phyloP scores from a whole-genome alignment of 2,329 filamentous ascomycete species.

The Fusarium staphyleae region DNA sequence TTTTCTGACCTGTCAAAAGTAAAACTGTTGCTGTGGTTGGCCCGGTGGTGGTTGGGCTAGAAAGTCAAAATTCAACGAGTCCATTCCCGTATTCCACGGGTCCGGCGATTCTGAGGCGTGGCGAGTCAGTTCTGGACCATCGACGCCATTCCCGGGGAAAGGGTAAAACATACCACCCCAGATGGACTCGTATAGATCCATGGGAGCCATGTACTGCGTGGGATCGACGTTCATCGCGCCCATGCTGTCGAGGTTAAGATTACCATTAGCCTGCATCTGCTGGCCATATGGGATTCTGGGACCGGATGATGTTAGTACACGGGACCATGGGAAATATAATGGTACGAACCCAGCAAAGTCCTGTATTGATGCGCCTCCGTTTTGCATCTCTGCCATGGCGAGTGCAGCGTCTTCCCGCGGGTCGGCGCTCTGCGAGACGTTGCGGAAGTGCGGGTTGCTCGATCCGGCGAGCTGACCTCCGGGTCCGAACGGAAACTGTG shows the following conservation, averaged over 20 bases:
- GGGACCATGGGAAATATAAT: neutral
- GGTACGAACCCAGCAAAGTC: slow-evolving; percentile 53
- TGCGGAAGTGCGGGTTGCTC: slow-evolving; percentile 39
- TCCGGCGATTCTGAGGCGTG: slow-evolving; percentile 61
- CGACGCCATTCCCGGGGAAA: neutral
- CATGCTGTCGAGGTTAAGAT: slow-evolving; percentile 53
- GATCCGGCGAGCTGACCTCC: slow-evolving; percentile 34
- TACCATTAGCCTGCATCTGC: slow-evolving; percentile 45
- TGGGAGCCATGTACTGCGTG: slow-evolving; percentile 67
- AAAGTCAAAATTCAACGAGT: slow-evolving; percentile 67
- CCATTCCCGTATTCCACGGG: slow-evolving; percentile 63
- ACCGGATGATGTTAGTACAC: slow-evolving; percentile 22
- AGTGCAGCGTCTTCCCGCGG: slow-evolving; percentile 68
- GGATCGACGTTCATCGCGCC: slow-evolving; percentile 62
- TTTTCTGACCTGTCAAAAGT: slow-evolving; percentile 52
- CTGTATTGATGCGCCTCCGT: slow-evolving; percentile 55
- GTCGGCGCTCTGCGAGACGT: slow-evolving; percentile 49
- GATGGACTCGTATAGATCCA: slow-evolving; percentile 73
- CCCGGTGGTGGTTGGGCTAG: slow-evolving; percentile 65
- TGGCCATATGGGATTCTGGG: slow-evolving; percentile 49
- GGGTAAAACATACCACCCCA: slow-evolving; percentile 64
- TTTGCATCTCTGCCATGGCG: slow-evolving; percentile 71
- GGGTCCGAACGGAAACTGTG: slow-evolving; percentile 44
- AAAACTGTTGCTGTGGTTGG: slow-evolving; percentile 64
- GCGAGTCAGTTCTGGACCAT: slow-evolving; percentile 22